Evolutionary conservation across 2,329 filamentous ascomycete species (phyloP).

Genomic region (Leptoxyphium fumago): DNA sequence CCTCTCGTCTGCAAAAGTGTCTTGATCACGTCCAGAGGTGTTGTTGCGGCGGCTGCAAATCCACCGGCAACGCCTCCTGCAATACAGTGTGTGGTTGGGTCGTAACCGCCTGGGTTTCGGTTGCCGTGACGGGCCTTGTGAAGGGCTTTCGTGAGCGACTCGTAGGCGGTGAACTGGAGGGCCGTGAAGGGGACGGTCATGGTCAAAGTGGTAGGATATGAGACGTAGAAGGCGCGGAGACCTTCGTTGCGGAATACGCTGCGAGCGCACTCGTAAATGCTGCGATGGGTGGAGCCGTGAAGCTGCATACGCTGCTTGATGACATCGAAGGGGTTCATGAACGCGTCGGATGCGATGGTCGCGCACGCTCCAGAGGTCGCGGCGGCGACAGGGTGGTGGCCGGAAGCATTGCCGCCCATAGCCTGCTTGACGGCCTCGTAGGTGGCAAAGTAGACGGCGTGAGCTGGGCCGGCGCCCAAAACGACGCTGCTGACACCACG

Average conservation of each 20-base stretch:
- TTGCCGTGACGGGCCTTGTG: constrained; percentile 38
- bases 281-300: constrained; percentile 83
- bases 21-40: constrained; percentile 95
- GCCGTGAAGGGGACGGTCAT: constrained; percentile 99
- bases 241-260: constrained; percentile 82
- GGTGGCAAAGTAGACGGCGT: constrained; percentile 95
- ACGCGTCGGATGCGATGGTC: constrained; percentile 90
- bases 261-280: constrained; percentile 71
- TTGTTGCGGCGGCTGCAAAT: constrained; percentile 84
- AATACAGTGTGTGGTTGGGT: constrained; percentile 83
- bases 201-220: constrained; percentile 90
- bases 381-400: constrained; percentile 85
- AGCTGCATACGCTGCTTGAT: constrained; percentile 99
- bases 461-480: constrained; percentile 85
- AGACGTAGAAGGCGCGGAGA: constrained; percentile 87
- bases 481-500: constrained; percentile 93
- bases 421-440: constrained; percentile 95
- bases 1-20: constrained; percentile 91
- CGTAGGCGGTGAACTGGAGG: constrained; percentile 93
- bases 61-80: constrained; percentile 88
- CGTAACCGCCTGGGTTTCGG: constrained; percentile 49
- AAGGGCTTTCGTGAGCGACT: constrained; percentile 86
- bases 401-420: constrained; percentile 80
- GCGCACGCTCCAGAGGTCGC: constrained; percentile 86
- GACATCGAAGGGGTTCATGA: constrained; percentile 99